phyloP scores from a whole-genome alignment of 441 rosid genomes.

The Pelargonium myrrhifolium region DNA sequence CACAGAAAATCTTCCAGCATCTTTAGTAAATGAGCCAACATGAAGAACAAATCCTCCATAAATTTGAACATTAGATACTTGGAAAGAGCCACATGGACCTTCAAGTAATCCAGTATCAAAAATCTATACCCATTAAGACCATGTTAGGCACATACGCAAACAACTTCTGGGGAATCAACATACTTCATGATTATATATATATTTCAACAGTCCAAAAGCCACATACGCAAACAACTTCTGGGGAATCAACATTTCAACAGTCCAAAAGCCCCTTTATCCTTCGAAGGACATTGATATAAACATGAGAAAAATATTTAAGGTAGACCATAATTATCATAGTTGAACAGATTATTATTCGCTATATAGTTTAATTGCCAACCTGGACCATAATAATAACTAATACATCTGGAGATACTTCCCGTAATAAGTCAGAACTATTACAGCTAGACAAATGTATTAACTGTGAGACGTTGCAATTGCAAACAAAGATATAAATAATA shows the following conservation, averaged over 20 bases:
- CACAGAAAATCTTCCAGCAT: conserved; percentile 37
- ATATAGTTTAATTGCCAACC: neutral
- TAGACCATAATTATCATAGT: neutral
- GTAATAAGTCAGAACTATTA: neutral
- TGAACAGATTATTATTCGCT: neutral
- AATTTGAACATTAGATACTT: conserved; percentile 79
- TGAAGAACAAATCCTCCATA: conserved; percentile 93
- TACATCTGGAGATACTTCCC: neutral
- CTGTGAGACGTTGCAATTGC: neutral
- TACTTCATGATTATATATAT: neutral
- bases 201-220: too few relatives aligned
- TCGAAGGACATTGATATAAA: too few relatives aligned
- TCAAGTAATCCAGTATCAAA: conserved; percentile 75
- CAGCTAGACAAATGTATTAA: too few relatives aligned
- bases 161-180: neutral
- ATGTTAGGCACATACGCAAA: conserved; percentile 8
- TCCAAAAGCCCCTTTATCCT: too few relatives aligned
- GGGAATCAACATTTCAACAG: too few relatives aligned
- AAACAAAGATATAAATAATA: neutral
- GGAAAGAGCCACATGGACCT: conserved; percentile 71
- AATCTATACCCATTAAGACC: conserved; percentile 49
- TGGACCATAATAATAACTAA: neutral
- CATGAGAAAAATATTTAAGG: too few relatives aligned
- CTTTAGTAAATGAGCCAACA: conserved; percentile 57
- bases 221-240: too few relatives aligned